Evolutionary conservation across 2,329 filamentous ascomycete species (phyloP), one percentile per base, ranked within the genome.

Genomic region (Phyllosticta paracitricarpa): DNA sequence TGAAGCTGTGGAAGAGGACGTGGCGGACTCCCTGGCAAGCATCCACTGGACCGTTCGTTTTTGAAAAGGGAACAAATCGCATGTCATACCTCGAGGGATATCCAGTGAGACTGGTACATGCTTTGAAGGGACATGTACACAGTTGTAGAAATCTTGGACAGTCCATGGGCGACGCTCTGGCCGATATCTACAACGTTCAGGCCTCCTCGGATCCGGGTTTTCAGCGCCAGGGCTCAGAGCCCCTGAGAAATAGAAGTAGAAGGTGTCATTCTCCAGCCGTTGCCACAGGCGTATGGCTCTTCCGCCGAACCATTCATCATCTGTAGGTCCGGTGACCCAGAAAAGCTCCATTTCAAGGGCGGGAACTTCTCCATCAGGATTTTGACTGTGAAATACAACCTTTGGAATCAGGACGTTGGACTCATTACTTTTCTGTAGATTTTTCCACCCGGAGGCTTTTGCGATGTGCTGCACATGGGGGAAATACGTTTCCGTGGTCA

Each of bases 41-140:
- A 91, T 76, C 89, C 89, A 93, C 56, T 84, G 79, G 2, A 91
- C 77, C 1, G 87, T 82, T 63, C 87, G 78, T 61, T 83, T 83
- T 71, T 92, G 89, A 63, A 91, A 92, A 0, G 87, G 88, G 68
- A 85, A 91, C 0, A 91, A 73, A 0, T 73, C 75, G 1, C 84
- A 72, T 1, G 71, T 68, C 1, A 66, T 51, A 19, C 65, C 65
- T 5, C 68, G 63, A n/a, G 69, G 66, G 10, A 76, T 71, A 6
- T 68, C 66, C 1, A 66, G 65, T 8, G 73, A 69, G 2, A 72
- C 63, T 7, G 68, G 56, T 7, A 66, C 14, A 19, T 79, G 54
- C 74, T 75, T 57, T 81, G 75, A 26, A 1, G 89, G 85, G 1
- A 86, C 80, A 67, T 85, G 81, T 1, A 88, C 85, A 17, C 84